A percentile compares a stretch with the other conserved stretches of the same genome.
Evolutionary conservation across 2,329 filamentous ascomycete genomes (phyloP).

Genomic region (Biscogniauxia mediterranea): DNA sequence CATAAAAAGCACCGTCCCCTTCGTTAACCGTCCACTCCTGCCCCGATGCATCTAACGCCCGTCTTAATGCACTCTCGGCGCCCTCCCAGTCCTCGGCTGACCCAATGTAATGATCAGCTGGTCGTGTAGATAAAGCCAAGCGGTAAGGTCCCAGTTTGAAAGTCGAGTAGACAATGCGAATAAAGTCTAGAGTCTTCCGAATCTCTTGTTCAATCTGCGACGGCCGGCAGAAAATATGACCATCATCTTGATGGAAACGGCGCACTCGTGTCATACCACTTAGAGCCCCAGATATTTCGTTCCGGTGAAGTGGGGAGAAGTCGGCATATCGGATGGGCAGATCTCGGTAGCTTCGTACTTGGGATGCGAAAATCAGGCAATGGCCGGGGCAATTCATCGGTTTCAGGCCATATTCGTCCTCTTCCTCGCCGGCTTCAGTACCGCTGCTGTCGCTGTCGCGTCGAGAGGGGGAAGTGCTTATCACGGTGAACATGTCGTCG

Average conservation of each 20-base stretch:
- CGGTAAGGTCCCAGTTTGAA: conserved; percentile 74
- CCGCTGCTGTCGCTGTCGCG: conserved; percentile 24
- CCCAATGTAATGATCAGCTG: conserved; percentile 75
- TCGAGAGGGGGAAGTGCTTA: conserved; percentile 47
- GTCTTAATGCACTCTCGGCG: conserved; percentile 65
- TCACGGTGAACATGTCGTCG: conserved; percentile 88
- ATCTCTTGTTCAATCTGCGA: conserved; percentile 62
- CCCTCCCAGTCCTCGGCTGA: conserved; percentile 64
- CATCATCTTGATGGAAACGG: conserved; percentile 94
- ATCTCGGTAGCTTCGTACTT: conserved; percentile 83
- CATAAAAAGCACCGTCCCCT: conserved; percentile 87
- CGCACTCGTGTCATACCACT: conserved; percentile 89
- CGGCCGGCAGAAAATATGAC: conserved; percentile 86
- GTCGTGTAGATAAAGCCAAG: conserved; percentile 75
- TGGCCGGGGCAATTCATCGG: conserved; percentile 99
- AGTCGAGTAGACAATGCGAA: conserved; percentile 50
- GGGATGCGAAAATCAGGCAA: conserved; percentile 81
- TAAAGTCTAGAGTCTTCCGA: conserved; percentile 34
- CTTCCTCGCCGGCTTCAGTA: conserved; percentile 29
- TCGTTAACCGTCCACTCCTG: conserved; percentile 72
- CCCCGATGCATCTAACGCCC: conserved; percentile 61
- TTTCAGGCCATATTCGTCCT: conserved; percentile 64
- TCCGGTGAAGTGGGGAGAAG: conserved; percentile 92
- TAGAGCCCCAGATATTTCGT: conserved; percentile 90
- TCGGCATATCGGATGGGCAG: conserved; percentile 91